Evolutionary conservation across 441 rosid species (phyloP), one percentile per base, ranked within the genome.

Genomic region (Arabidopsis lyrata): DNA sequence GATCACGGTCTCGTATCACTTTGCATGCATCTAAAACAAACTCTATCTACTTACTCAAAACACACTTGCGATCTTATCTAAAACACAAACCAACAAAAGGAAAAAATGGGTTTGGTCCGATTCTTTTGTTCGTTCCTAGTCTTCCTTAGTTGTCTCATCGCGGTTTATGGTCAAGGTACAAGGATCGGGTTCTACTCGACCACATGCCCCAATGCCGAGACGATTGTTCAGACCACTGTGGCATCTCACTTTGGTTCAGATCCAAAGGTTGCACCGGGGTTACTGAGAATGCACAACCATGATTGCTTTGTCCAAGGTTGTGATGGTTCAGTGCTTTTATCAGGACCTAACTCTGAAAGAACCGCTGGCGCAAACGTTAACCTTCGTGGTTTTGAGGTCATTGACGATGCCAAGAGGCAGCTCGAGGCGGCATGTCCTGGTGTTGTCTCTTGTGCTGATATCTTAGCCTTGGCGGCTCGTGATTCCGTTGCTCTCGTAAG

Each of bases 361-460:
- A 87, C 89, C 0, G 86, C 91, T 0, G 52, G 24, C 8, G 84
- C 87, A 0, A 89, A 86, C 72, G 70, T 31, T n/a, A 18, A 52
- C 36, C 70, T 91, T 15, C 77, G 83, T 71, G 92, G 95, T 3
- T 87, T 63, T 32, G 90, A 85, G 4, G 74, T 59, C 20, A 70
- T 70, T 15, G 67, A 70, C 2, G 60, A 70, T 27, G 74, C 74
- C 14, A 10, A 89, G 74, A 73, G 73, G 0, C 76, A 80, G 34
- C 80, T 87, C 5, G 92, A 89, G 60, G 79, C 74, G 3, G 83
- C 74, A 0, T 87, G 95, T 38, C 91, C 88, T 6, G 88, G 88
- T 0, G 66, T 85, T 44, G 97, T 91, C 39, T 91, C 97, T 0
- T 91, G 93, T 61, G 89, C 95, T 12, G 93, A 91, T 72, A 89